Base-by-base conservation (phyloP, 129 eudicot species). In the Lactuca saligna region DNA sequence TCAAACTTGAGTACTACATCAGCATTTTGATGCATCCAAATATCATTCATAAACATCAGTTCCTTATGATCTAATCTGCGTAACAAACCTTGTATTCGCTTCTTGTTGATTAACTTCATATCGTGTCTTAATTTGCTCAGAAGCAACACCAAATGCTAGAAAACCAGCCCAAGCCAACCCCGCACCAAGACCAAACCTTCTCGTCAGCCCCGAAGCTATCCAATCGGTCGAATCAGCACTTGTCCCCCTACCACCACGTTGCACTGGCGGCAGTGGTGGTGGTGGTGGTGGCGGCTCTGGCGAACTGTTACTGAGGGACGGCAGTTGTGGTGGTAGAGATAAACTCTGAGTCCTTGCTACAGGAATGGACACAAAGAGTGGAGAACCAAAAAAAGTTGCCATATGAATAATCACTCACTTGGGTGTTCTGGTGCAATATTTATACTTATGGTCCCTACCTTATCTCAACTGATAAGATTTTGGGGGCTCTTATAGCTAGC, bases 81-180 rank as follows among this genome's bases (percentile, higher is more conserved):
- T 5, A 63, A 66, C 69, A 25, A 48, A 86, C 98, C 94, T 91
- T 53, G 95, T 91, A 66, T 86, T 81, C 3, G 91, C 89, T 82
- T 77, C 78, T 78, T 92, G 79, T 63, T 88, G 85, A 44, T 79
- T 84, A 66, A 91, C 95, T 82, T 91, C 96, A 17, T 86, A 75
- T 14, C 96, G 84, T 16, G 96, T 91, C 77, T 91, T 91, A 56
- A 88, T 81, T 61, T 91, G 96, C 72, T 91, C 98, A 7, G 98
- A 92, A 33, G 84, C 74, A 16, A 88, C 98, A 11, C 98, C 96
- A 77, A 88, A 61, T 14, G 96, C 85, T 53, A 92, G 77, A 70
- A 92, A 92, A 53, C 87, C 96, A 4, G 80, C 96, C 97, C 97
- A 88, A n/a, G 95, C 96, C 55, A 92, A 85, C 48, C 98, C 98